Base-by-base conservation (phyloP, 2,329 filamentous ascomycete genomes). In the Calonectria crousiana region DNA sequence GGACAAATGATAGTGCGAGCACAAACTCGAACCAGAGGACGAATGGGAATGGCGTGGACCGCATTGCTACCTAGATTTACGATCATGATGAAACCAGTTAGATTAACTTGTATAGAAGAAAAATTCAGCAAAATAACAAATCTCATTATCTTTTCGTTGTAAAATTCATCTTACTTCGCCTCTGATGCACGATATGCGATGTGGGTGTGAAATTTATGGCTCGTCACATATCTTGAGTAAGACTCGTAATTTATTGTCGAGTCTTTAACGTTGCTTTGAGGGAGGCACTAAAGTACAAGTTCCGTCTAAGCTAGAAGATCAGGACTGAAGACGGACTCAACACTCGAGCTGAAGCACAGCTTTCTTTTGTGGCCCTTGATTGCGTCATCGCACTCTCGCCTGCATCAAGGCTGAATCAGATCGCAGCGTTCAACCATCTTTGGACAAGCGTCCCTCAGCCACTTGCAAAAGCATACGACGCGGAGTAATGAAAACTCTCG, bases 221-320 rank as follows among this genome's bases (percentile, higher is more conserved):
- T 8, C 20, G 6, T 47, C 6, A n/a, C n/a, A 11, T 10, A n/a
- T 47, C 41, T 47, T 20, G 20, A 6, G 8, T n/a, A n/a, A 47
- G 8, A 34, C 6, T 34, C 0, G 2, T 34, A n/a, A n/a, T n/a
- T n/a, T n/a, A n/a, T n/a, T n/a, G n/a, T n/a, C n/a, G n/a, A n/a
- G 32, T 34, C 32, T 34, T 34, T 34, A 9, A 34, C n/a, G 41
- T 47, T 47, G 20, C n/a, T 18, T 8, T 9, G 9, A n/a, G 6
- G n/a, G n/a, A 10, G n/a, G 20, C 4, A 20, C 8, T 9, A 2
- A 10, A n/a, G 6, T n/a, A 11, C 0, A 47, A 20, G 1, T 9
- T 3, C n/a, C 2, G 20, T 4, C 4, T 9, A n/a, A 3, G 41
- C 10, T 20, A 0, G 20, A 47, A 20, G n/a, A 20, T 4, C 9